Evolutionary conservation across 2,329 filamentous ascomycete genomes (phyloP).

Genomic region (Mycogone perniciosa): DNA sequence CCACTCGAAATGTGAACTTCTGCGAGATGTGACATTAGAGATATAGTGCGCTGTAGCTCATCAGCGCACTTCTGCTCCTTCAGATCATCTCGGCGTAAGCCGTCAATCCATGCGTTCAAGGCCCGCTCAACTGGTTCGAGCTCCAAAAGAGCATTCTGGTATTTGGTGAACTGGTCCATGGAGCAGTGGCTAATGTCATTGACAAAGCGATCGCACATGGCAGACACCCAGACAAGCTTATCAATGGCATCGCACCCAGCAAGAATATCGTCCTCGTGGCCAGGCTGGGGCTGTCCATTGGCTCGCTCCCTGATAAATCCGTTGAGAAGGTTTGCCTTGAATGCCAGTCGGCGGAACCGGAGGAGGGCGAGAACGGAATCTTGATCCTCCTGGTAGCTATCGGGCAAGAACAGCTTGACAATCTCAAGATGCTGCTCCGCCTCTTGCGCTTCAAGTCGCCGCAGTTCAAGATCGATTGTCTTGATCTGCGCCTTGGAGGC

Average conservation of each 20-base stretch:
- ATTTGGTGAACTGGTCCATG: constrained; percentile 68
- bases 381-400: constrained; percentile 70
- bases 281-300: constrained; percentile 58
- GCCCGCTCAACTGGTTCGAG: constrained; percentile 87
- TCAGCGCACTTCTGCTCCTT: constrained; percentile 76
- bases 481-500: constrained; percentile 89
- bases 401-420: constrained; percentile 81
- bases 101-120: constrained; percentile 82
- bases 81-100: constrained; percentile 73
- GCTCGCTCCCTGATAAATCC: constrained; percentile 74
- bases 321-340: constrained; percentile 77
- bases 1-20: constrained; percentile 70
- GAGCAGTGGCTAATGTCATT: constrained; percentile 74
- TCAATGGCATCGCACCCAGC: constrained; percentile 75
- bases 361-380: constrained; percentile 86
- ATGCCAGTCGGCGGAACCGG: constrained; percentile 78
- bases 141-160: constrained; percentile 76
- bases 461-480: constrained; percentile 85
- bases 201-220: constrained; percentile 79
- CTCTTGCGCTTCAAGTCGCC: constrained; percentile 81
- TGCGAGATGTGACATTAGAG: constrained; percentile 78
- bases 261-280: constrained; percentile 72
- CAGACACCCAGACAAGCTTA: constrained; percentile 76
- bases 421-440: constrained; percentile 83
- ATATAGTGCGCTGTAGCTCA: constrained; percentile 77